Base-by-base conservation (phyloP, 129 eudicot genomes). In the Flaveria robusta region DNA sequence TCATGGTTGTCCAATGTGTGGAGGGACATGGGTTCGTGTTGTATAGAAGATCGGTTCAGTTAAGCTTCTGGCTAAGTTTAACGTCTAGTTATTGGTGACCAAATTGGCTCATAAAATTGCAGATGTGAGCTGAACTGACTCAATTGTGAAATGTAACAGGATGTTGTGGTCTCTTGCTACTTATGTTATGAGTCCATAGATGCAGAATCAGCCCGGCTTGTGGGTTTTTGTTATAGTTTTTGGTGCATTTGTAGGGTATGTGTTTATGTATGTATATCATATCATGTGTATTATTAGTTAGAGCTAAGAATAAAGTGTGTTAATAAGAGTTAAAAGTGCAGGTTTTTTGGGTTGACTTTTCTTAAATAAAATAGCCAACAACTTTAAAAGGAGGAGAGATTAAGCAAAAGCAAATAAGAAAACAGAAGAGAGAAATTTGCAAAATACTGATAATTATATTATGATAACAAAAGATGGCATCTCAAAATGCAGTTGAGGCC, bases 1-100 rank as follows among this genome's bases (percentile, higher is more conserved):
- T 51, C 85, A 77, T 79, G 96, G 98, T 7, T 94, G 98, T 81
- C 98, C 98, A 13, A 94, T 94, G 93, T 94, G 98, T 79, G 98
- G 98, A 34, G 98, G 98, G 66, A 84, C 96, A 13, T 94, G 98
- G 98, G 98, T 94, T 83, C 96, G 97, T 64, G 98, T 94, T 79
- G 97, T 88, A 64, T 93, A 88, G 72, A 65, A 9, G 68, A 31
- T 54, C 34, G 29, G 75, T 43, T 69, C 70, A 1, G 26, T 60
- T 37, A 52, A 73, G 50, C 43, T 77, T 2, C 6, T 63, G 43
- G 68, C 10, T 2, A 27, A 29, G 42, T 15, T 63, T 31, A 23
- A 29, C 7, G 13, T 4, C 5, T 63, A 29, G 7, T 29, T 31
- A 10, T 58, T 58, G 43, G 68, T 26, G 68, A 55, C 27, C 27